Conservation (phyloP, 2,329 filamentous ascomycete genomes). For the Pseudocercospora eumusae region DNA sequence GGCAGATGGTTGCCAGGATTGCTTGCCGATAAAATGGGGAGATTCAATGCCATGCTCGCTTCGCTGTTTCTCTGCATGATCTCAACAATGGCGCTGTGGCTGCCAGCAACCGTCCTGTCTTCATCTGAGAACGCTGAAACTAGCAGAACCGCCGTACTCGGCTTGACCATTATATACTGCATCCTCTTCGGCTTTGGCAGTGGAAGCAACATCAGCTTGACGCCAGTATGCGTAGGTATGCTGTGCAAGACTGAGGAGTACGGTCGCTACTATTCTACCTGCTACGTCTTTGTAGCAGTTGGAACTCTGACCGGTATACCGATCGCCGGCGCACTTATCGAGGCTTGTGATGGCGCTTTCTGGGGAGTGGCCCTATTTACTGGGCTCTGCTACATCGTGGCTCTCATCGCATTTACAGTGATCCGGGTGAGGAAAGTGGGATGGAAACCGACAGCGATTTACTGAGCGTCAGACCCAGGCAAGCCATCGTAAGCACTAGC, state of each 20-base stretch:
- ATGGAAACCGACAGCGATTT: slow-evolving; percentile 37
- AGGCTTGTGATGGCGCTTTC: slow-evolving; percentile 35
- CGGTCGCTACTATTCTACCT: slow-evolving; percentile 44
- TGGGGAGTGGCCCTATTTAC: slow-evolving; percentile 35
- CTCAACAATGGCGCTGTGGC: slow-evolving; percentile 73
- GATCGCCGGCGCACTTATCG: slow-evolving; percentile 36
- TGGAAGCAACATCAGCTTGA: slow-evolving; percentile 43
- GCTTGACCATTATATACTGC: slow-evolving; percentile 35
- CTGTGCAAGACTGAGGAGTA: slow-evolving; percentile 48
- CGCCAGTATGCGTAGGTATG: slow-evolving; percentile 50
- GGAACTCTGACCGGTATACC: slow-evolving; percentile 38
- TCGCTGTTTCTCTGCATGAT: slow-evolving; percentile 66
- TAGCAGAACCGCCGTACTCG: slow-evolving; percentile 31
- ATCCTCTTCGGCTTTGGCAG: slow-evolving; percentile 42
- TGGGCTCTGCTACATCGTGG: slow-evolving; percentile 30
- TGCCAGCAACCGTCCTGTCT: slow-evolving; percentile 58
- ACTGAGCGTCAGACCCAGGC: slow-evolving; percentile 14
- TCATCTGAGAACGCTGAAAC: slow-evolving; percentile 26
- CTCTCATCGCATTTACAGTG: slow-evolving; percentile 32
- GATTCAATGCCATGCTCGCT: slow-evolving; percentile 79
- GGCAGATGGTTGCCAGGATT: slow-evolving; percentile 79
- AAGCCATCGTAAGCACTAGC: background rate
- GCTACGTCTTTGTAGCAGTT: slow-evolving; percentile 35
- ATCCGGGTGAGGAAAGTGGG: slow-evolving; percentile 46
- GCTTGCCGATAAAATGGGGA: slow-evolving; percentile 76